Percentiles rank a stretch among this genome's conserved stretches.
phyloP scores from a whole-genome alignment of 257 asterid genomes.

The Solanum bulbocastanum region DNA sequence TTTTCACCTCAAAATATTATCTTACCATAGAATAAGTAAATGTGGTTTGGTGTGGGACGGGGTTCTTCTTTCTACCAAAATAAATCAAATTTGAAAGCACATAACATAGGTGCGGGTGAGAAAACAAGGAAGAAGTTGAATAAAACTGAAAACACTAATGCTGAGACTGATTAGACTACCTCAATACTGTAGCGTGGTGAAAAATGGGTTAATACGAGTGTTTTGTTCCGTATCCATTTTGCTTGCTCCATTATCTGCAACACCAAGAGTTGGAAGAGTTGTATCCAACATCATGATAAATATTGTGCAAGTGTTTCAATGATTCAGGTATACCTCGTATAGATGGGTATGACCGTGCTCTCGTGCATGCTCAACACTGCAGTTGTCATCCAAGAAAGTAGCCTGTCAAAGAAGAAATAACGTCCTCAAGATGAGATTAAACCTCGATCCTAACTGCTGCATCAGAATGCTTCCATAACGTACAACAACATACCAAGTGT shows the following conservation, averaged over 20 bases:
- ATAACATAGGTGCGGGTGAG: background rate
- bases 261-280: background rate
- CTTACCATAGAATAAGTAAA: background rate
- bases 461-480: background rate
- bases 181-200: conserved; percentile 80
- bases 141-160: background rate
- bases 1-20: background rate
- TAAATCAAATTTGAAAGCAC: background rate
- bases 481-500: background rate
- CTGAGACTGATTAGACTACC: conserved; percentile 33
- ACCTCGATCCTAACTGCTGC: background rate
- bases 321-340: conserved; percentile 47
- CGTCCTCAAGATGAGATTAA: background rate
- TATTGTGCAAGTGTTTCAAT: background rate
- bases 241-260: conserved; percentile 84
- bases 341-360: conserved; percentile 93
- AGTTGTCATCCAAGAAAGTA: conserved; percentile 77
- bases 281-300: background rate
- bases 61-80: background rate
- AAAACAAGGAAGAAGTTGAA: background rate
- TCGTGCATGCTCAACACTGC: conserved; percentile 69
- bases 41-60: background rate
- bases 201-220: conserved; percentile 82
- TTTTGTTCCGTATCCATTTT: conserved; percentile 70
- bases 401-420: conserved; percentile 49